phyloP scores from a whole-genome alignment of 2,329 filamentous ascomycete genomes.

The Gremmenia infestans region DNA sequence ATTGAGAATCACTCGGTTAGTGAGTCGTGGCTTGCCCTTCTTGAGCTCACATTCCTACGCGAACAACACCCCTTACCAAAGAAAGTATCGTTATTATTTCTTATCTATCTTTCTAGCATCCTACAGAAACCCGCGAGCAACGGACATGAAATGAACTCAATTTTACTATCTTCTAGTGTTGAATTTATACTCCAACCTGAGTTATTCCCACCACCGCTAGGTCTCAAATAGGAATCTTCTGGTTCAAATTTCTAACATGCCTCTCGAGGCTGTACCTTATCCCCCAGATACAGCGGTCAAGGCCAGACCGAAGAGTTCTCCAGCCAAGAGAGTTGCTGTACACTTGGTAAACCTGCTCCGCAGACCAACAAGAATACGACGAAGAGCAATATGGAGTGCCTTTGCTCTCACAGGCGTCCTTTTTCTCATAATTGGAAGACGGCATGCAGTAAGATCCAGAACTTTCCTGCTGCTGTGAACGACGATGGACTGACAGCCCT shows the following conservation, averaged over 20 bases:
- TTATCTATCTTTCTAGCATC: too few relatives aligned
- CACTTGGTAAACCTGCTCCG: slow-evolving; percentile 15
- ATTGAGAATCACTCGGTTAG: too few relatives aligned
- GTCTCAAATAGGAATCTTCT: neutral
- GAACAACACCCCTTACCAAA: too few relatives aligned
- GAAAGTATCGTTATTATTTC: too few relatives aligned
- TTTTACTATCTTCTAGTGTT: too few relatives aligned
- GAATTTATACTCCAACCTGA: too few relatives aligned
- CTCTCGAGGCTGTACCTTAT: neutral
- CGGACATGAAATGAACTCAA: too few relatives aligned
- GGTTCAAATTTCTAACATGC: neutral
- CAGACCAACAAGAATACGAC: slow-evolving; percentile 17
- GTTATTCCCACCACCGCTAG: neutral
- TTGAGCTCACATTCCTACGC: too few relatives aligned
- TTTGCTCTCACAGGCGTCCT: slow-evolving; percentile 11
- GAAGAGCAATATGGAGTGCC: slow-evolving; percentile 7
- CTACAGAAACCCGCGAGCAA: too few relatives aligned
- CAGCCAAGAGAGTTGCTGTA: slow-evolving; percentile 10
- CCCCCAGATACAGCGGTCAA: neutral
- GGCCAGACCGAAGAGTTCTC: slow-evolving; percentile 3
- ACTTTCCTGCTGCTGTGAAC: neutral
- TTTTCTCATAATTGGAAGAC: slow-evolving; percentile 7
- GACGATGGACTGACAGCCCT: neutral
- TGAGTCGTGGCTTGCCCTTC: too few relatives aligned
- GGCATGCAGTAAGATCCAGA: slow-evolving; percentile 4